Conservation (phyloP, 2,329 filamentous ascomycete species). For the Penicillium sp. region DNA sequence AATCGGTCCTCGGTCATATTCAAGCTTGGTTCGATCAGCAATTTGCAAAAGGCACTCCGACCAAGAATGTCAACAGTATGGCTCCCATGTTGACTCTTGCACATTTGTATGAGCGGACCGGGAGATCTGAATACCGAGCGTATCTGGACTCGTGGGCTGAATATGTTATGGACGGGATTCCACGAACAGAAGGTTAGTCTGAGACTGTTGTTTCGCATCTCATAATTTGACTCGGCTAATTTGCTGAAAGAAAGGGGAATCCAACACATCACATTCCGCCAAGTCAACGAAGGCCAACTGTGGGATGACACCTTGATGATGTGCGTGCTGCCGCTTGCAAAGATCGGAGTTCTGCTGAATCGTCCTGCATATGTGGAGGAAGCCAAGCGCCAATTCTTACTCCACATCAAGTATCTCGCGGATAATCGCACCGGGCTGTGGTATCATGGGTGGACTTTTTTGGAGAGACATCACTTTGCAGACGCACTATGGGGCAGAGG, state of each 20-base stretch:
- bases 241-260: background rate
- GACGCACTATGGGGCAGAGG: conserved; percentile 5
- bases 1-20: conserved; percentile 1
- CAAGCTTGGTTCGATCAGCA: conserved; percentile 5
- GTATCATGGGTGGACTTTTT: conserved; percentile 7
- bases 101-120: conserved; percentile 2
- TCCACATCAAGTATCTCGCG: conserved; percentile 1
- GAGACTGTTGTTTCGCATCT: background rate
- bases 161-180: conserved; percentile 5
- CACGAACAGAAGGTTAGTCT: conserved; percentile 3
- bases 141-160: conserved; percentile 8
- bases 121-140: conserved; percentile 1
- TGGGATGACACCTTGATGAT: conserved; percentile 8
- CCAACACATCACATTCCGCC: conserved; percentile 3
- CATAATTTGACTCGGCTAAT: background rate
- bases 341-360: conserved; percentile 3
- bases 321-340: conserved; percentile 5
- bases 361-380: conserved; percentile 3
- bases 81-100: conserved; percentile 5
- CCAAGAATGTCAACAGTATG: conserved; percentile 5
- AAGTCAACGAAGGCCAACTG: conserved; percentile 5
- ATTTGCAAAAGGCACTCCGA: conserved; percentile 3
- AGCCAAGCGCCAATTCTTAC: conserved; percentile 3
- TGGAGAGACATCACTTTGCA: conserved; percentile 6
- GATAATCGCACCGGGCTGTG: conserved; percentile 1